Base-by-base conservation (phyloP, 2,329 filamentous ascomycete genomes). In the Trichophyton simii region DNA sequence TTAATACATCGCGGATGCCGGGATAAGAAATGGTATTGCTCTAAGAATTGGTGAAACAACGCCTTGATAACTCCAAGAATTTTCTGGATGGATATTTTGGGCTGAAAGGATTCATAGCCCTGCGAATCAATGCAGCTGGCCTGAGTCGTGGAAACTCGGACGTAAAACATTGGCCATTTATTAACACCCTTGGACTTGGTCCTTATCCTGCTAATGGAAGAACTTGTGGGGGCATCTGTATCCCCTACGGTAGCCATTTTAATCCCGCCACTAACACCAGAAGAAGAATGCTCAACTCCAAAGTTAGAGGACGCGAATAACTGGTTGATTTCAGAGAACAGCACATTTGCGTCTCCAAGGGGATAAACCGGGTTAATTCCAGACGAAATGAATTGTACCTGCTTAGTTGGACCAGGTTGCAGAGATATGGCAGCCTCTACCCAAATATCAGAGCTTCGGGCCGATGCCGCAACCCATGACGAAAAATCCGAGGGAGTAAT, bases 141-240 rank as follows among this genome's bases (percentile, higher is more conserved):
- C 5, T 13, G 41, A n/a, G 18, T 70, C 60, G 7, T 62, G 63
- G 1, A 82, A 69, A 11, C 79, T 31, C 83, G 83, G n/a, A 97
- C 75, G 67, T 86, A 87, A 68, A 96, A 97, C 85, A 92, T 92
- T 0, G 92, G 91, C 85, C 89, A 94, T 58, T 84, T 82, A 68
- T 96, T 90, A 8, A 91, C 77, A 0, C 84, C 80, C 69, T 89
- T 92, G 7, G 57, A 52, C 50, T 78, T 80, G 11, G 74, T 67
- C 6, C 77, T 81, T 0, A 75, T 76, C 31, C 80, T 77, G 5
- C 68, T 72, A 62, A 79, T 50, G 11, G 7, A 13, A 59, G 38
- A 36, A 36, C 28, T 6, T 34, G 6, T 5, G 7, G 20, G 22
- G 15, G 3, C 2, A 6, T 52, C 34, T 15, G 15, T 55, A n/a